phyloP scores from a whole-genome alignment of 768 basidiomycete species.

The Gloeopeniophorella convolvens region DNA sequence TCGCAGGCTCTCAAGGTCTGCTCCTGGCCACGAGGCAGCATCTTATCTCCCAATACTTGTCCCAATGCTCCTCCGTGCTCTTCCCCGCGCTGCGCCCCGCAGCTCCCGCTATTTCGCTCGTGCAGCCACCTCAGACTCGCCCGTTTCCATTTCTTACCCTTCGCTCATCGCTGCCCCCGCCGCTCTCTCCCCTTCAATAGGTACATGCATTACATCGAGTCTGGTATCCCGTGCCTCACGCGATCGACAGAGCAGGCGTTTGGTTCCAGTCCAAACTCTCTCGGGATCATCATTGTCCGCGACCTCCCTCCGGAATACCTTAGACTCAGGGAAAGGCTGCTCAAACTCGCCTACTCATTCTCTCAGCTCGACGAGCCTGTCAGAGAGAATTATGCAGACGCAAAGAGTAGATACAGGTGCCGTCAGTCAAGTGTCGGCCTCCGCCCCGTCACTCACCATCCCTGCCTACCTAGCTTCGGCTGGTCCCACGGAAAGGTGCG shows the following conservation, averaged over 20 bases:
- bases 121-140: slow-evolving; percentile 39
- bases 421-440: no score
- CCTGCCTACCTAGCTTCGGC: slow-evolving; percentile 57
- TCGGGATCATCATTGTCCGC: slow-evolving; percentile 77
- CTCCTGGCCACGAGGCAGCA: no score
- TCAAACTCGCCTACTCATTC: slow-evolving; percentile 72
- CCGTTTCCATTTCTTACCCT: slow-evolving; percentile 57
- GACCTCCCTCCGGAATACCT: slow-evolving; percentile 71
- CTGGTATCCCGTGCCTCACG: not conserved
- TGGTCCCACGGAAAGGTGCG: slow-evolving; percentile 93
- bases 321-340: slow-evolving; percentile 58
- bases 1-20: not conserved
- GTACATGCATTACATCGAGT: slow-evolving; percentile 31
- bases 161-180: slow-evolving; percentile 48
- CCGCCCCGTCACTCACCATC: not conserved
- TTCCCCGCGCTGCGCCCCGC: slow-evolving; percentile 1
- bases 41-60: not conserved
- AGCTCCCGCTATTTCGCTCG: not conserved
- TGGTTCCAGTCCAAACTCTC: slow-evolving; percentile 65
- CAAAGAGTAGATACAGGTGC: slow-evolving; percentile 73
- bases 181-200: slow-evolving; percentile 54
- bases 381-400: slow-evolving; percentile 72
- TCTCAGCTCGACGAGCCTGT: slow-evolving; percentile 57
- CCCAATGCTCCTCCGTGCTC: slow-evolving; percentile 13
- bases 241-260: slow-evolving; percentile 69